These are phyloP conservation scores for Gossypium gossypioides DNA, from an alignment of 441 rosid genomes.

Conservation along the genomic window DNA sequence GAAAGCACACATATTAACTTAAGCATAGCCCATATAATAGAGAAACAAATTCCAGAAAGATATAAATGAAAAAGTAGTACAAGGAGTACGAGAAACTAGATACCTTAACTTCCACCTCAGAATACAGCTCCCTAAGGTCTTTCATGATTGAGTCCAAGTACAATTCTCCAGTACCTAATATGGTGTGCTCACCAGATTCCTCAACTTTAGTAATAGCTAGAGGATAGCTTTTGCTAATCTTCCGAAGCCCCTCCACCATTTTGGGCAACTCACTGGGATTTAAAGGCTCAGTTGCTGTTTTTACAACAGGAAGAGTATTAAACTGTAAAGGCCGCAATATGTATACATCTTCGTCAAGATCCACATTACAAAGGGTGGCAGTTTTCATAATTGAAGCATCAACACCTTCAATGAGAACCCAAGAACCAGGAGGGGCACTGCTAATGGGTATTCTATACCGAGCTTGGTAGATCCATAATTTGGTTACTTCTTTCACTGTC, in stretches of 20 bases:
- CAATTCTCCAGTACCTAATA: conserved; percentile 88
- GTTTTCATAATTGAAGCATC: conserved; percentile 97
- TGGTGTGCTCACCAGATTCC: conserved; percentile 97
- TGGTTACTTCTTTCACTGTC: conserved; percentile 90
- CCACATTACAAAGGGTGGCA: conserved; percentile 73
- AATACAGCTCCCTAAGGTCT: conserved; percentile 92
- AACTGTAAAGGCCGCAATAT: conserved; percentile 84
- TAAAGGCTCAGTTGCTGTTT: conserved; percentile 95
- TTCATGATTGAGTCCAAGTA: conserved; percentile 96
- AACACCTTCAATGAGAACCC: conserved; percentile 95
- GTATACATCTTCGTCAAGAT: conserved; percentile 70
- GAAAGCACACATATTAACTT: not conserved
- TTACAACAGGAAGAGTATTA: conserved; percentile 90
- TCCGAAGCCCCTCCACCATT: conserved; percentile 99
- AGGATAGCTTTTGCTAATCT: conserved; percentile 97
- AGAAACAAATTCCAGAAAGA: not conserved
- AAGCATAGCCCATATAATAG: not conserved
- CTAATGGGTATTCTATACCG: conserved; percentile 85
- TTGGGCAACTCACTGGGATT: conserved; percentile 98
- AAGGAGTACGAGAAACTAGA: not conserved
- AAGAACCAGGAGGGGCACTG: conserved; percentile 94
- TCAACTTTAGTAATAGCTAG: conserved; percentile 91
- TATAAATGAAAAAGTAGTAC: not conserved
- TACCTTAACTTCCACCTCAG: conserved; percentile 99
- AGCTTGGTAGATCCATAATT: conserved; percentile 90